These are phyloP conservation scores for Fraxinus baroniana DNA, from an alignment of 305 asterid genomes.

Conservation along the genomic window DNA sequence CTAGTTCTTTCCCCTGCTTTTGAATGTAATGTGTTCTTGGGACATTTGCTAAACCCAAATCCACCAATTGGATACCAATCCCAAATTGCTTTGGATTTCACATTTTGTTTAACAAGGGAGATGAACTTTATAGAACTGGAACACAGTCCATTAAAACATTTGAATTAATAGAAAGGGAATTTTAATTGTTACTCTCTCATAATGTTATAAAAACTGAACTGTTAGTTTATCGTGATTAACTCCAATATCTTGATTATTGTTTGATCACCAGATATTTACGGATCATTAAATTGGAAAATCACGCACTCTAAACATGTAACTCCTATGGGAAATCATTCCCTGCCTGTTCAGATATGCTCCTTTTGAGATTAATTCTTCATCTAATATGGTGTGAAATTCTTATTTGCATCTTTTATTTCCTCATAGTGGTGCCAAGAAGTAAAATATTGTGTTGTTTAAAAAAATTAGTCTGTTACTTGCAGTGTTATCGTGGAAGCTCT, in stretches of 20 bases:
- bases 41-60: neutral
- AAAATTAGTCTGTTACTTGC: constrained; percentile 29
- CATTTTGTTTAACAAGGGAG: neutral
- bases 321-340: neutral
- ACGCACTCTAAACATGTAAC: neutral
- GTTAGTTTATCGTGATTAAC: neutral
- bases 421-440: constrained; percentile 6
- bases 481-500: constrained; percentile 97
- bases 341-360: constrained; percentile 4
- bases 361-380: neutral
- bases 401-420: neutral
- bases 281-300: neutral
- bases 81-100: neutral
- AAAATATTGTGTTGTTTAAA: neutral
- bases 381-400: neutral
- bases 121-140: neutral
- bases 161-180: constrained; percentile 1
- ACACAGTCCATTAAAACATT: neutral
- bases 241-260: constrained; percentile 5
- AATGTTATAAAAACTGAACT: neutral
- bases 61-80: neutral
- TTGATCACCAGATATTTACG: neutral
- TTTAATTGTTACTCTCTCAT: neutral
- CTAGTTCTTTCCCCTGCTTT: neutral
- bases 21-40: neutral